A percentile compares a stretch with the other conserved stretches of the same genome.
These are phyloP conservation scores for Cinnamomum chago DNA, from an alignment of 164 flowering plant species.

Conservation along the genomic window DNA sequence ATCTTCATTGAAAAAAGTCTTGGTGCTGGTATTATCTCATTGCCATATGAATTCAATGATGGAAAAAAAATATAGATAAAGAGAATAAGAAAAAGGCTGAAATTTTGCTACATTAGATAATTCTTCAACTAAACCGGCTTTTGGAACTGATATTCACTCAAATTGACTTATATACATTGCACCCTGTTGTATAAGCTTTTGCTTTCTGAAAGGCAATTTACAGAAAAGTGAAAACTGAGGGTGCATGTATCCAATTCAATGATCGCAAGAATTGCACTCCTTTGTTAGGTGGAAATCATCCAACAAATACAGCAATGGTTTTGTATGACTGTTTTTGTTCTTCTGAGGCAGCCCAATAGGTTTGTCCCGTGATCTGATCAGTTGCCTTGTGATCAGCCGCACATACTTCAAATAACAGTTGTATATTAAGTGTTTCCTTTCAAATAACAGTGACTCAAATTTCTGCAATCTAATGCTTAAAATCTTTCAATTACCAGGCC, in stretches of 20 bases:
- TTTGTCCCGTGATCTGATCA: no score
- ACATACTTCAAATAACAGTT: no score
- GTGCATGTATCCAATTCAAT: background rate
- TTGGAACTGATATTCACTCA: no score
- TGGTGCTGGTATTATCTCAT: background rate
- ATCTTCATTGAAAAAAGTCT: background rate
- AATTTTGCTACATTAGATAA: no score
- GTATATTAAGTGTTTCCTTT: background rate
- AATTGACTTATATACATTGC: no score
- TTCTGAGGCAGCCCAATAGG: no score
- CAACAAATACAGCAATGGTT: background rate
- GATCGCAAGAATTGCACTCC: background rate
- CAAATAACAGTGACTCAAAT: background rate
- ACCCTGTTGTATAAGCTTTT: no score
- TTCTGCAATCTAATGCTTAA: background rate
- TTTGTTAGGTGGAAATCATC: background rate
- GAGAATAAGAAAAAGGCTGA: no score
- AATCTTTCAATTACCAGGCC: conserved; percentile 19
- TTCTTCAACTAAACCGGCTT: no score
- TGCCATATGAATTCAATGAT: background rate
- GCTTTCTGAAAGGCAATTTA: background rate
- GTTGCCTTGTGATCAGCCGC: no score
- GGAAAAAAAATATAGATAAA: background rate
- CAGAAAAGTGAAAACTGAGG: background rate
- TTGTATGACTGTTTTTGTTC: background rate